These are phyloP conservation scores for Arthrobotrys musiformis DNA, from an alignment of 2,329 filamentous ascomycete species.

Conservation along the genomic window DNA sequence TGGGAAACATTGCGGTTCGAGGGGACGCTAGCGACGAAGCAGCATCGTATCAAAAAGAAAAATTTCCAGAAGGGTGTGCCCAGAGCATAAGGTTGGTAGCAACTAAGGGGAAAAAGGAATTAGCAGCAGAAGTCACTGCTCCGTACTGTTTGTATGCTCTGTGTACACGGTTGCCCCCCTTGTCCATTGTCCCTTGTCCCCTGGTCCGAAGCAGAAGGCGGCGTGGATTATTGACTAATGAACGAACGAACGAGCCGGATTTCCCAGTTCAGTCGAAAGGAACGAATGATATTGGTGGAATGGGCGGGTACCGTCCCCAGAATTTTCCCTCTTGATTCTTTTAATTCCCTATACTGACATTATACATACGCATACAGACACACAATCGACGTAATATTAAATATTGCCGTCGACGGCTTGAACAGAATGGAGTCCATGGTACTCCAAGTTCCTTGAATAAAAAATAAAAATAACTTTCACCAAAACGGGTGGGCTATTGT, in stretches of 20 bases:
- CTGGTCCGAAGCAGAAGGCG: not conserved
- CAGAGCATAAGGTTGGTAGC: conserved; percentile 8
- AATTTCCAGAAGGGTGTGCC: conserved; percentile 26
- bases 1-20: conserved; percentile 28
- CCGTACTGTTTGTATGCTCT: too few species aligned
- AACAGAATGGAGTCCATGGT: conserved; percentile 11
- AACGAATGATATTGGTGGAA: conserved; percentile 52
- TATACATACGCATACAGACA: not conserved
- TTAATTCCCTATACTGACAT: not conserved
- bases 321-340: not conserved
- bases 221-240: not conserved
- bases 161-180: too few species aligned
- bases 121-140: too few species aligned
- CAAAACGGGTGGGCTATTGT: conserved; percentile 6
- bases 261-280: conserved; percentile 52
- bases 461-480: conserved; percentile 4
- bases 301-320: conserved; percentile 42
- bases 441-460: too few species aligned
- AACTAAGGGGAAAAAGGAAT: conserved; percentile 46
- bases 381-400: conserved; percentile 14
- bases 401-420: conserved; percentile 16
- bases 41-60: not conserved
- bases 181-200: not conserved
- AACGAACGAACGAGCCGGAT: conserved; percentile 26
- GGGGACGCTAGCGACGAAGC: not conserved